Evolutionary conservation across 768 basidiomycete species (phyloP).

Genomic region (Rhodotorula kratochvilovae): DNA sequence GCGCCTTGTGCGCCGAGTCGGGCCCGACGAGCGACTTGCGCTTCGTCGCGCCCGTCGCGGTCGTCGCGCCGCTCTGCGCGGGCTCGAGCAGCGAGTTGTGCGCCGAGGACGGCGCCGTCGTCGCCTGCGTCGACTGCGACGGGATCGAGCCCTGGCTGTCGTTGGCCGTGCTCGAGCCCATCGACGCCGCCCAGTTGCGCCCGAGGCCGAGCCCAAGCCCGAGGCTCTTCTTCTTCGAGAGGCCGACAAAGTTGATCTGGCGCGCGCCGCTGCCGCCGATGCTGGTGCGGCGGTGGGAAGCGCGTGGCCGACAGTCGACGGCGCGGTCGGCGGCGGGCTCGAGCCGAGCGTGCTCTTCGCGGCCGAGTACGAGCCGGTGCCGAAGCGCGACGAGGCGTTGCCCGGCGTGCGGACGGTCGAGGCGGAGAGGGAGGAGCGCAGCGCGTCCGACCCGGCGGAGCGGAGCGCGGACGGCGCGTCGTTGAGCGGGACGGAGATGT

Average conservation of each 20-base stretch:
- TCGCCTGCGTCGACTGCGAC: slow-evolving; percentile 2
- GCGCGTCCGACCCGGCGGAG: not conserved
- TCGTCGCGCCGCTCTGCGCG: slow-evolving; percentile 2
- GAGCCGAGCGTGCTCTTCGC: slow-evolving; percentile 28
- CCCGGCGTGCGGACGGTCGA: slow-evolving; percentile 30
- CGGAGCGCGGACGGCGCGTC: slow-evolving; percentile 28
- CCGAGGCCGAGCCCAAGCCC: slow-evolving; percentile 21
- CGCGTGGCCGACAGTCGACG: slow-evolving; percentile 1
- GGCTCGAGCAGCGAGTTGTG: not conserved
- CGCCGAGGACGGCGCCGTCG: not conserved
- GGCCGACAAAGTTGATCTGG: slow-evolving; percentile 34
- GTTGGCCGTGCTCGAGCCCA: not conserved
- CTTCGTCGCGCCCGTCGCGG: slow-evolving; percentile 21
- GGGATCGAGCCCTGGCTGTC: slow-evolving; percentile 12
- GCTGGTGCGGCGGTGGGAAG: slow-evolving; percentile 1
- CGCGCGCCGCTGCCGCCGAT: slow-evolving; percentile 24
- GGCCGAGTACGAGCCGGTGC: slow-evolving; percentile 22
- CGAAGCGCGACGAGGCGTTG: slow-evolving; percentile 13
- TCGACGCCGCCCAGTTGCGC: slow-evolving; percentile 7
- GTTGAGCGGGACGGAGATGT: slow-evolving; percentile 32
- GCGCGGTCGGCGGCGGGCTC: slow-evolving; percentile 15
- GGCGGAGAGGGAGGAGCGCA: slow-evolving; percentile 21
- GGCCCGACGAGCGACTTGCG: slow-evolving; percentile 29
- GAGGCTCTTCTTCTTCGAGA: slow-evolving; percentile 39
- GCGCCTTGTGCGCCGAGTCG: slow-evolving; percentile 26